A percentile compares a stretch with the other conserved stretches of the same genome.
Conservation (phyloP, 345 rosid species). For the Cardamine occulta region DNA sequence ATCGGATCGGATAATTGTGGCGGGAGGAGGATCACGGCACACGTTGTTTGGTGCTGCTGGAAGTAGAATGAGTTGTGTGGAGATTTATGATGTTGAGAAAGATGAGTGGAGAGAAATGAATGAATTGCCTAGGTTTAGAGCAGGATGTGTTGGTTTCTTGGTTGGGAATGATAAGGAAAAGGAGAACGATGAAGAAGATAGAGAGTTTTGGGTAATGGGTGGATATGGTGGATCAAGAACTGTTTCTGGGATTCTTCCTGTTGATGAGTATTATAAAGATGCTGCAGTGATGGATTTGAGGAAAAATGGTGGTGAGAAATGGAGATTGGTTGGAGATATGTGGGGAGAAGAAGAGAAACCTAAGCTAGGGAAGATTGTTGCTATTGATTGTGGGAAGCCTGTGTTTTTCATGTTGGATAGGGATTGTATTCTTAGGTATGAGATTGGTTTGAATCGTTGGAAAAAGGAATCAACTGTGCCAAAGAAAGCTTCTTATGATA, state of each 20-base stretch:
- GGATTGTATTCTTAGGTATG: constrained; percentile 70
- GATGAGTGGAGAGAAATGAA: constrained; percentile 74
- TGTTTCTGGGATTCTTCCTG: constrained; percentile 74
- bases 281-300: constrained; percentile 75
- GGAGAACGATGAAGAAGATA: constrained; percentile 49
- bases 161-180: constrained; percentile 47
- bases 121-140: constrained; percentile 77
- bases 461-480: constrained; percentile 64
- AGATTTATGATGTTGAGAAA: constrained; percentile 70
- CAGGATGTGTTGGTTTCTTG: constrained; percentile 84
- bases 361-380: constrained; percentile 74
- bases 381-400: constrained; percentile 51
- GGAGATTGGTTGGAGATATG: constrained; percentile 86
- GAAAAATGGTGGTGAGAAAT: constrained; percentile 48
- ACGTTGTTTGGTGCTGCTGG: constrained; percentile 85
- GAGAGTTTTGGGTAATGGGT: constrained; percentile 97
- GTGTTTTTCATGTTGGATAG: constrained; percentile 76
- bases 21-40: constrained; percentile 90
- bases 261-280: constrained; percentile 80
- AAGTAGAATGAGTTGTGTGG: constrained; percentile 77
- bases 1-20: constrained; percentile 65
- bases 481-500: constrained; percentile 49
- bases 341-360: constrained; percentile 69
- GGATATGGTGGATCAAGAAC: constrained; percentile 88
- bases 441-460: constrained; percentile 67